These are phyloP conservation scores for Sugiyamaella novakii DNA, from an alignment of 1,139 yeast genomes.

Conservation along the genomic window DNA sequence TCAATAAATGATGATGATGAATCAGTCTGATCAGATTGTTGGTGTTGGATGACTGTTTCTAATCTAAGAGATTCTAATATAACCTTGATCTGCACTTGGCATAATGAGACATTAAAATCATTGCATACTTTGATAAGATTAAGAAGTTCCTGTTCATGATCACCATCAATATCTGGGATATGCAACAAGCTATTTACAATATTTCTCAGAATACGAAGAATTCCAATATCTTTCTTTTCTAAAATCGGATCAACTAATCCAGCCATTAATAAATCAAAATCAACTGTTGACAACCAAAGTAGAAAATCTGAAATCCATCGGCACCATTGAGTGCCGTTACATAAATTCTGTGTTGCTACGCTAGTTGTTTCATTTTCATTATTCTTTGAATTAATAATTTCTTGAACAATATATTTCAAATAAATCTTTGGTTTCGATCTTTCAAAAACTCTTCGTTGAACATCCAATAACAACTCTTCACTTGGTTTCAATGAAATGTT, in stretches of 20 bases:
- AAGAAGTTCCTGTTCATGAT: conserved; percentile 27
- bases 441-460: conserved; percentile 33
- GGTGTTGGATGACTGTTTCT: not conserved
- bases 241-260: conserved; percentile 31
- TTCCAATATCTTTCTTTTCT: conserved; percentile 24
- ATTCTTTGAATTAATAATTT: conserved; percentile 25
- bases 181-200: conserved; percentile 24
- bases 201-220: conserved; percentile 24
- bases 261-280: conserved; percentile 25
- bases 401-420: conserved; percentile 32
- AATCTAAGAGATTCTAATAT: conserved; percentile 21
- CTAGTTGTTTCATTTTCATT: conserved; percentile 10
- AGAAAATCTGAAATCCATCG: conserved; percentile 26
- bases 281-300: conserved; percentile 25
- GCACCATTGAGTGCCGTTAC: conserved; percentile 9
- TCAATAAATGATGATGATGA: conserved; percentile 9
- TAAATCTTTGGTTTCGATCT: conserved; percentile 29
- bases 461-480: conserved; percentile 33
- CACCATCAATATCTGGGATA: conserved; percentile 6
- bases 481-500: conserved; percentile 27
- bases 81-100: conserved; percentile 51
- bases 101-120: conserved; percentile 57
- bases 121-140: conserved; percentile 39
- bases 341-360: too few species aligned
- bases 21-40: not conserved